Evolutionary conservation across 2,329 filamentous ascomycete genomes (phyloP), one percentile per base, ranked within the genome.

Genomic region (Scedosporium minutisporum): DNA sequence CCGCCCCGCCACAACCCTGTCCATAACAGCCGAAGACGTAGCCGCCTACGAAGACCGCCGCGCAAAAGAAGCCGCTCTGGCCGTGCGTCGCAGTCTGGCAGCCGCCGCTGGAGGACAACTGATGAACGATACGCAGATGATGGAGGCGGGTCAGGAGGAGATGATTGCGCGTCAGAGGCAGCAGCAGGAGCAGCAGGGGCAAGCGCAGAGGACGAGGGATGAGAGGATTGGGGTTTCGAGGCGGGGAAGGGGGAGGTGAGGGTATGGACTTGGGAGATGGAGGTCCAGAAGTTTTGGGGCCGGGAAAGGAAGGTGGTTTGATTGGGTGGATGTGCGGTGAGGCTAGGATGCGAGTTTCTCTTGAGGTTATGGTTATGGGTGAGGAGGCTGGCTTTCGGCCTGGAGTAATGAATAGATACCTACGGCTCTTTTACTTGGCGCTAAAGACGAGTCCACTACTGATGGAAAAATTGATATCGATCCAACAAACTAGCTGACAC

Each of bases 1-100:
- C 68, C 84, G 88, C 57, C 82, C 84, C 16, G 82, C 88, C 10
- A 91, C 88, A 57, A 82, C 83, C 14, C 83, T 91, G 65, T 78
- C 81, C 62, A 82, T 91, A 66, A 90, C 87, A 2, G 78, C 84
- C 58, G 86, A 89, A 70, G 88, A 91, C 72, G 80, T 91, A 46
- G 85, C 87, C 46, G 78, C 82, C 62, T 90, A 89, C 75, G 87
- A 91, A 70, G 86, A 87, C 71, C 80, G 80, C 29, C 82, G 85
- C 65, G 77, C 76, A 25, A 73, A 73, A 61, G 74, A 78, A 65
- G 75, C 74, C 38, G 70, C 72, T 16, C 70, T 69, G 23, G 71
- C 70, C 9, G 70, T 71, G 18, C 74, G 60, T 59, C 59, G 63
- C 21, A 62, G 63, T 2, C 67, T 67, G 44, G 62, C 62, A 61